Evolutionary conservation across 371 early-diverging fungal species (phyloP).

Genomic region (Apophysomyces variabilis): DNA sequence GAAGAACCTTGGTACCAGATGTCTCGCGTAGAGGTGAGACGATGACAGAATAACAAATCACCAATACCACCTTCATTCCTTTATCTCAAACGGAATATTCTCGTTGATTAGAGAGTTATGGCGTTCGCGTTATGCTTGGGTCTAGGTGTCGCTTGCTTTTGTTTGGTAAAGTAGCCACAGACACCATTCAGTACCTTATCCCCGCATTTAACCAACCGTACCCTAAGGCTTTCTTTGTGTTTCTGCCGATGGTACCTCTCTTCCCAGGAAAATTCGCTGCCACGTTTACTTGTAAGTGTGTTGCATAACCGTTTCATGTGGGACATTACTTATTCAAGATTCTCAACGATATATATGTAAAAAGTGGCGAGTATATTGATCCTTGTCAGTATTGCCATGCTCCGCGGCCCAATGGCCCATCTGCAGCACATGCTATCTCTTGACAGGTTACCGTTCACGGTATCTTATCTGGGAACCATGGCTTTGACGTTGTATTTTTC

Average conservation of each 20-base stretch:
- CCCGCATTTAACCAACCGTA: background rate
- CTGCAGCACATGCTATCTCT: slow-evolving; percentile 61
- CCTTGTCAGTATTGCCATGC: slow-evolving; percentile 62
- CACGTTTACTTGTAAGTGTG: slow-evolving; percentile 59
- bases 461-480: slow-evolving; percentile 66
- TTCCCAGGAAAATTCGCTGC: slow-evolving; percentile 67
- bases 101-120: slow-evolving; percentile 40
- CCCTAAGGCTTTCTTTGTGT: slow-evolving; percentile 49
- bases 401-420: slow-evolving; percentile 68
- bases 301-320: too few species aligned
- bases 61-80: background rate
- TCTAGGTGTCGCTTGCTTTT: slow-evolving; percentile 51
- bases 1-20: slow-evolving; percentile 59
- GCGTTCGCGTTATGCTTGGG: slow-evolving; percentile 56
- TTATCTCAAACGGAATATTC: background rate
- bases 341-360: background rate
- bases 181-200: background rate
- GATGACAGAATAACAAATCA: background rate
- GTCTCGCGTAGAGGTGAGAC: slow-evolving; percentile 50
- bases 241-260: slow-evolving; percentile 46
- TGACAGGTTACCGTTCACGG: slow-evolving; percentile 65
- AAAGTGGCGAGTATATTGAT: slow-evolving; percentile 54
- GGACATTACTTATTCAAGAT: background rate
- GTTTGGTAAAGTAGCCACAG: slow-evolving; percentile 30
- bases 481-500: slow-evolving; percentile 63